Conservation (phyloP, 1,284 basidiomycete species). For the Ganoderma sinense region DNA sequence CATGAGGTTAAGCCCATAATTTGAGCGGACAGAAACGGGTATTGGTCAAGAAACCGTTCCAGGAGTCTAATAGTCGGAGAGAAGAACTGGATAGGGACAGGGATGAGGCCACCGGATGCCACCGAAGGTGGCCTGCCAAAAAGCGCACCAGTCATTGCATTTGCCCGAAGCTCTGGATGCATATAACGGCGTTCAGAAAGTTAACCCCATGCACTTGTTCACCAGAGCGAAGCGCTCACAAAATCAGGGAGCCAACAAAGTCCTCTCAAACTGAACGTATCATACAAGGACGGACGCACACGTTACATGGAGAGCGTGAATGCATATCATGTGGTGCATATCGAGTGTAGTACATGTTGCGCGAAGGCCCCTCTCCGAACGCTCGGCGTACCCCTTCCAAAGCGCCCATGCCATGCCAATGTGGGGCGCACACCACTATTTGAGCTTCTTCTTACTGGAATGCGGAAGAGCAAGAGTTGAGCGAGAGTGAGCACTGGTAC, state of each 20-base stretch:
- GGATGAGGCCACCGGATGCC: not conserved
- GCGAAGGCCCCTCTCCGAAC: constrained; percentile 25
- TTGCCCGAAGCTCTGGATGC: not conserved
- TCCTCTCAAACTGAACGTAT: constrained; percentile 13
- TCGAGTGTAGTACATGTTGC: constrained; percentile 32
- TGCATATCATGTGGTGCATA: constrained; percentile 34
- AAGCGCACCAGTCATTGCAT: not conserved
- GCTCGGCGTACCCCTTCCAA: constrained; percentile 28
- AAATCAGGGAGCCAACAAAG: not conserved
- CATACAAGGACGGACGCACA: constrained; percentile 30
- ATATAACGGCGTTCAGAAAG: not conserved
- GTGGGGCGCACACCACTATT: constrained; percentile 65
- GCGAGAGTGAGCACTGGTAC: not conserved
- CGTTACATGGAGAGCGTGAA: constrained; percentile 29
- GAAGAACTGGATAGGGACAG: not conserved
- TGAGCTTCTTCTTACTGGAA: constrained; percentile 92
- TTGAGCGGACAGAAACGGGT: not conserved
- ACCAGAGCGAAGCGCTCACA: not conserved
- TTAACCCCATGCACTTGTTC: not conserved
- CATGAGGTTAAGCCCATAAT: not conserved
- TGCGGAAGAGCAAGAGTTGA: not conserved
- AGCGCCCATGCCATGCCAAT: constrained; percentile 15
- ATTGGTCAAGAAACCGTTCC: not conserved
- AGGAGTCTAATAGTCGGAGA: not conserved
- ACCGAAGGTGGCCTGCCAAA: not conserved